A percentile compares a stretch with the other conserved stretches of the same genome.
phyloP scores from a whole-genome alignment of 2,329 filamentous ascomycete species.

The Xylariaceae sp. region DNA sequence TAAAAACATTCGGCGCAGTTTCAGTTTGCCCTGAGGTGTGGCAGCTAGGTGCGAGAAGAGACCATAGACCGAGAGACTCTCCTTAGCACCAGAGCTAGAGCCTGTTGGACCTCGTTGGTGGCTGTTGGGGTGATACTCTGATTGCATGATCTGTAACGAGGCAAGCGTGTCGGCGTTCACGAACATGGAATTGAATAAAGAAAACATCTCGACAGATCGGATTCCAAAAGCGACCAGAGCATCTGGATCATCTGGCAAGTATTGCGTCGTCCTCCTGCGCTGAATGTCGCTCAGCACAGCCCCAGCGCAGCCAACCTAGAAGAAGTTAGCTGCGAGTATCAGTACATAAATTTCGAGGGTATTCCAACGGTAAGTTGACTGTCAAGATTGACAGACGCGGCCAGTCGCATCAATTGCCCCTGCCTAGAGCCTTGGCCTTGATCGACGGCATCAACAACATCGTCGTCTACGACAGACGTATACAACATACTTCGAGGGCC shows the following conservation, averaged over 20 bases:
- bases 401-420: conserved; percentile 63
- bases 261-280: conserved; percentile 60
- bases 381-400: conserved; percentile 68
- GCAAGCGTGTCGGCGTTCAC: conserved; percentile 74
- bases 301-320: conserved; percentile 74
- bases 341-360: neutral
- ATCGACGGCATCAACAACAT: conserved; percentile 34
- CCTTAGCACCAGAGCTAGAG: conserved; percentile 63
- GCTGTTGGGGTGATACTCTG: conserved; percentile 77
- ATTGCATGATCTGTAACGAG: conserved; percentile 79
- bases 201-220: conserved; percentile 68
- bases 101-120: conserved; percentile 68
- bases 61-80: conserved; percentile 78
- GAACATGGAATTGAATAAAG: conserved; percentile 63
- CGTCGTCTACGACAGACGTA: conserved; percentile 51
- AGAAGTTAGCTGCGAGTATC: conserved; percentile 15
- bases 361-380: conserved; percentile 61
- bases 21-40: conserved; percentile 72
- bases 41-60: conserved; percentile 70
- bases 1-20: conserved; percentile 75
- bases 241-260: conserved; percentile 56
- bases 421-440: conserved; percentile 48
- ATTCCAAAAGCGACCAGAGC: conserved; percentile 56
- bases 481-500: conserved; percentile 55
- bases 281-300: conserved; percentile 77